phyloP scores from a whole-genome alignment of 169 alveolate genomes.

The Plasmodium knowlesi region DNA sequence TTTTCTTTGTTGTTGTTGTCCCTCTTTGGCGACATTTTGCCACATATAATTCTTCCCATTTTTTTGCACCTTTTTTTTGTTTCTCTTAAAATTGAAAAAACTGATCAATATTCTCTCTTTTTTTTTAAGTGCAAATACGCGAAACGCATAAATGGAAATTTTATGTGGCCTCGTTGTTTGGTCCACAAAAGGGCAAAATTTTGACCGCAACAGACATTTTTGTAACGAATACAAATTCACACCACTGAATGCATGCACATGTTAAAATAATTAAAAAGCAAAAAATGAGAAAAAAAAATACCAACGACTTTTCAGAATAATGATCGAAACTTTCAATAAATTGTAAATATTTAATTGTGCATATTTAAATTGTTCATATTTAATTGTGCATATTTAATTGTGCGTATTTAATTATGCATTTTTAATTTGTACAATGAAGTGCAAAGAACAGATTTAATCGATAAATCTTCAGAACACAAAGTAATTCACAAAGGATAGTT shows the following conservation, averaged over 20 bases:
- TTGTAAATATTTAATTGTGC: neutral
- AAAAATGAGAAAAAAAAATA: neutral
- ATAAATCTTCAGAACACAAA: neutral
- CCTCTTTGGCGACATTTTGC: neutral
- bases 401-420: neutral
- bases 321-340: neutral
- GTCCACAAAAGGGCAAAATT: neutral
- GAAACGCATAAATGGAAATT: neutral
- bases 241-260: constrained; percentile 10
- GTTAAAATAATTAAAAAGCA: neutral
- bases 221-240: neutral
- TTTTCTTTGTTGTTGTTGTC: neutral
- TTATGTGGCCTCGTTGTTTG: neutral
- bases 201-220: neutral
- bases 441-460: neutral
- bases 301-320: neutral
- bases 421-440: neutral
- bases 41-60: neutral
- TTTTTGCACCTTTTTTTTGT: neutral
- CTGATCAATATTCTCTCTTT: neutral
- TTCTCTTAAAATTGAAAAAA: neutral
- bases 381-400: neutral
- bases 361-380: neutral
- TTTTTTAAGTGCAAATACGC: neutral
- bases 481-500: neutral